phyloP scores from a whole-genome alignment of 768 basidiomycete species.

The Exidia glandulosa region DNA sequence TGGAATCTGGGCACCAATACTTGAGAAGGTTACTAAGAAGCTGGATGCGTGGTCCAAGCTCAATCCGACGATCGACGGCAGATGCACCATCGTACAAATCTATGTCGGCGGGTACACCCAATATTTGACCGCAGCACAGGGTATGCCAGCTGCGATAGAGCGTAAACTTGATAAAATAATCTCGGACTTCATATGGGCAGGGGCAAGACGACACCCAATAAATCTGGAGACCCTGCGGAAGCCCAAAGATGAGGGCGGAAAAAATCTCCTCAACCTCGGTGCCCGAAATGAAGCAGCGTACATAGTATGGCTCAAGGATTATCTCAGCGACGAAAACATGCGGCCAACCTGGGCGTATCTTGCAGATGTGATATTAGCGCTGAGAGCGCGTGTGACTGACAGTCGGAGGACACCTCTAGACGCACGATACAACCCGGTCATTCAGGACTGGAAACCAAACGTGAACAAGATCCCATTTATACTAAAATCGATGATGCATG shows the following conservation, averaged over 20 bases:
- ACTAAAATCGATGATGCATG: neutral
- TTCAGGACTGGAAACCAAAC: neutral
- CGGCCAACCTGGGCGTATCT: slow-evolving; percentile 19
- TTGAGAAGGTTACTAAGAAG: slow-evolving; percentile 16
- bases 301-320: slow-evolving; percentile 9
- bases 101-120: slow-evolving; percentile 22
- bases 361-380: slow-evolving; percentile 10
- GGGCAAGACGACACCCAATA: neutral
- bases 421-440: neutral
- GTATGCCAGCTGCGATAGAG: slow-evolving; percentile 22
- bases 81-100: slow-evolving; percentile 16
- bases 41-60: slow-evolving; percentile 17
- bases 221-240: slow-evolving; percentile 1
- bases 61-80: slow-evolving; percentile 21
- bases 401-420: neutral
- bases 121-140: slow-evolving; percentile 24
- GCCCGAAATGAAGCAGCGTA: neutral
- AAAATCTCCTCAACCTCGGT: neutral
- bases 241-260: slow-evolving; percentile 2
- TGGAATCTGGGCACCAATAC: slow-evolving; percentile 14
- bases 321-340: slow-evolving; percentile 7
- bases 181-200: slow-evolving; percentile 18
- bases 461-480: neutral
- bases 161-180: slow-evolving; percentile 11
- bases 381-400: neutral